Evolutionary conservation across 2,329 filamentous ascomycete genomes (phyloP).

Genomic region (Gnomoniopsis smithogilvyi): DNA sequence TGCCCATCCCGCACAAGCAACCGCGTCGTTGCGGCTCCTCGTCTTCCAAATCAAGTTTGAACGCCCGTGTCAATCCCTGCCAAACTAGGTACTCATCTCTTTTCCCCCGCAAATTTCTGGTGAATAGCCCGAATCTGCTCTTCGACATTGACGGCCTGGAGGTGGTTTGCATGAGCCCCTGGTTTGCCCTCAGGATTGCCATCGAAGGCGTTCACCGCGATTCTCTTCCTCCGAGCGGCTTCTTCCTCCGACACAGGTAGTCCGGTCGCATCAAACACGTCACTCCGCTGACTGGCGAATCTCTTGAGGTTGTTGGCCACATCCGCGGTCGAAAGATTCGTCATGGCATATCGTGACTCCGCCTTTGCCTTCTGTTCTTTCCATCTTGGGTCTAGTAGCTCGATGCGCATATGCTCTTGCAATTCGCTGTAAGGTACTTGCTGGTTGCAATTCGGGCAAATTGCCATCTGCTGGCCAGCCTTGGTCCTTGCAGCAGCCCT

Average conservation of each 20-base stretch:
- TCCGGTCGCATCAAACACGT: conserved; percentile 79
- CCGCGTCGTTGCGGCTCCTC: background rate
- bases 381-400: conserved; percentile 90
- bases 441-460: conserved; percentile 93
- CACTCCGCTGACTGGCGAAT: conserved; percentile 82
- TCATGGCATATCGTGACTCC: conserved; percentile 78
- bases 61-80: background rate
- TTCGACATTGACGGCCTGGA: conserved; percentile 73
- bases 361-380: conserved; percentile 92
- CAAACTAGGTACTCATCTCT: conserved; percentile 21
- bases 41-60: background rate
- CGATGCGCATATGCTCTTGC: conserved; percentile 91
- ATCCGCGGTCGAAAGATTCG: conserved; percentile 81
- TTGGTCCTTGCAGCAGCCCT: conserved; percentile 71
- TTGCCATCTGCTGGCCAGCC: conserved; percentile 61
- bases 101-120: conserved; percentile 47
- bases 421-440: conserved; percentile 84
- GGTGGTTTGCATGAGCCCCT: conserved; percentile 50
- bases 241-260: conserved; percentile 71
- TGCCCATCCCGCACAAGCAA: background rate
- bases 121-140: conserved; percentile 74
- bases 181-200: conserved; percentile 60
- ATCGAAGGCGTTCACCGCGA: conserved; percentile 63
- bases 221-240: conserved; percentile 70
- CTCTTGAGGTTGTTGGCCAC: conserved; percentile 94